A percentile compares a stretch with the other conserved stretches of the same genome.
phyloP scores from a whole-genome alignment of 495 filamentous ascomycete genomes.

The Tuber calosporum region DNA sequence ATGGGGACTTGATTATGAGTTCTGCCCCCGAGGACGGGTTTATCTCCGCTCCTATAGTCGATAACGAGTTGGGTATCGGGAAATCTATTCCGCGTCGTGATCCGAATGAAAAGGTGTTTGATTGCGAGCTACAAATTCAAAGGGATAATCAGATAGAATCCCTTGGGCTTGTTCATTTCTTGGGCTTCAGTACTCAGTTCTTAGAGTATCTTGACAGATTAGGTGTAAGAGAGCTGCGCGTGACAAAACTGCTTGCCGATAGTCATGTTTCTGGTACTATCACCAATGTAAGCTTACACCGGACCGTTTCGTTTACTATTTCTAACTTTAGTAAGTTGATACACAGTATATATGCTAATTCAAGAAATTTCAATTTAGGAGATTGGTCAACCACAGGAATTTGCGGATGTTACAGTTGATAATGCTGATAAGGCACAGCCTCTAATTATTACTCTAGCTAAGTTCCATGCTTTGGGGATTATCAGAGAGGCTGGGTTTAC shows the following conservation, averaged over 20 bases:
- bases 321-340: neutral
- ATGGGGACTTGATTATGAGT: neutral
- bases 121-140: conserved; percentile 40
- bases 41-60: neutral
- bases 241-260: conserved; percentile 40
- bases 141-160: conserved; percentile 31
- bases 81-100: neutral
- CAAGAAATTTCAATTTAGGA: conserved; percentile 18
- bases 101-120: conserved; percentile 27
- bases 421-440: conserved; percentile 25
- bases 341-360: conserved; percentile 10
- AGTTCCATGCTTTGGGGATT: conserved; percentile 36
- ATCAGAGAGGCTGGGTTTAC: conserved; percentile 36
- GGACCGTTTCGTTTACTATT: neutral
- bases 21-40: neutral
- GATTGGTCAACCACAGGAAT: conserved; percentile 32
- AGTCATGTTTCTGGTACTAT: neutral
- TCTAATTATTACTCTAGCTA: conserved; percentile 29
- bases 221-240: conserved; percentile 7
- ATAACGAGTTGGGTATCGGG: neutral
- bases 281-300: neutral
- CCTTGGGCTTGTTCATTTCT: conserved; percentile 45
- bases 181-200: conserved; percentile 37
- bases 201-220: neutral
- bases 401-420: conserved; percentile 34